These are phyloP conservation scores for Cylindrodendrum hubeiense DNA, from an alignment of 2,329 filamentous ascomycete genomes.

Conservation along the genomic window DNA sequence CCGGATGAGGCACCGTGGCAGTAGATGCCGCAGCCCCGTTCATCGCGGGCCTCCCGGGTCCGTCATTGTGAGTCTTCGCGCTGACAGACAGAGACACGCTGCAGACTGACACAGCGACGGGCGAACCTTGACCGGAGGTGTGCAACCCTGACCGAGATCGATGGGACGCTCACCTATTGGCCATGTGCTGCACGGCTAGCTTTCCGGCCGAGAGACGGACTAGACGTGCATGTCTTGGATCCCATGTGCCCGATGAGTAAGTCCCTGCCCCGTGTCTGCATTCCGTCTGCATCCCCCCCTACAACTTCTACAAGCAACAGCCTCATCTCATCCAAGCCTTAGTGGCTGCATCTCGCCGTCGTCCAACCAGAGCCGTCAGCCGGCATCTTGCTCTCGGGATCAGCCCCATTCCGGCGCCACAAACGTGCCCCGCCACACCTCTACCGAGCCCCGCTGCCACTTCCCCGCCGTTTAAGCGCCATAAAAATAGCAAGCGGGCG, in stretches of 20 bases:
- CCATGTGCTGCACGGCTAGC: background rate
- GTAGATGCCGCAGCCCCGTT: conserved; percentile 13
- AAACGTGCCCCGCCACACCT: conserved; percentile 15
- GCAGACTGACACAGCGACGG: background rate
- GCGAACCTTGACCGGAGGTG: conserved; percentile 26
- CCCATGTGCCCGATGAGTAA: conserved; percentile 21
- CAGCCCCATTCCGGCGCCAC: conserved; percentile 21
- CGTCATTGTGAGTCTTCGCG: conserved; percentile 32
- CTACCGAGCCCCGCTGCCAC: conserved; percentile 17
- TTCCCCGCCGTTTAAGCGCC: conserved; percentile 38
- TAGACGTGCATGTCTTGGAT: conserved; percentile 7
- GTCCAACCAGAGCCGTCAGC: background rate
- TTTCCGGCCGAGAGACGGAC: conserved; percentile 10
- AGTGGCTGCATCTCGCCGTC: background rate
- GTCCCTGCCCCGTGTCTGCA: conserved; percentile 9
- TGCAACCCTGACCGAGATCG: conserved; percentile 40
- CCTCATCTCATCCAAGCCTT: conserved; percentile 19
- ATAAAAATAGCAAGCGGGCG: conserved; percentile 39
- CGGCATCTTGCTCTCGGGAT: background rate
- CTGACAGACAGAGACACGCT: background rate
- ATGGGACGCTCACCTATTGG: conserved; percentile 40
- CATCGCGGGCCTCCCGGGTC: conserved; percentile 38
- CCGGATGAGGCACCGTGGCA: background rate
- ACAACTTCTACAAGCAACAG: background rate
- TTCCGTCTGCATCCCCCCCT: background rate